Conservation (phyloP, 306 rosid genomes). For the Hippophae tibetana region DNA sequence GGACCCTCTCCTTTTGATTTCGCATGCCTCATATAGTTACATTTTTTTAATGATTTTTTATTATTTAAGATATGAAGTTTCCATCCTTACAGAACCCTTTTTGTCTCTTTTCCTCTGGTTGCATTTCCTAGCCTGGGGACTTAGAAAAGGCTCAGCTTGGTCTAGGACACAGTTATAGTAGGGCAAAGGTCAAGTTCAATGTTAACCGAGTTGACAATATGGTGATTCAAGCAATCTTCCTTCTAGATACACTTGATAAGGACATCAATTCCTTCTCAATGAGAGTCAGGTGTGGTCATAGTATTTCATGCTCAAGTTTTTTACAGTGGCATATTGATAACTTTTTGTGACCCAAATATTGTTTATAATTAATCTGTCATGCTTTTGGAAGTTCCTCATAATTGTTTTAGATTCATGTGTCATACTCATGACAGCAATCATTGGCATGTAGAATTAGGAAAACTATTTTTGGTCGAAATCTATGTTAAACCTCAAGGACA, state of each 20-base stretch:
- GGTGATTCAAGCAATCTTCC: conserved; percentile 98
- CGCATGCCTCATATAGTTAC: background rate
- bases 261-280: conserved; percentile 85
- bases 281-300: conserved; percentile 66
- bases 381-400: background rate
- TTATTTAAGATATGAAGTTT: background rate
- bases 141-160: conserved; percentile 91
- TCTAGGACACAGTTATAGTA: conserved; percentile 89
- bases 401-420: background rate
- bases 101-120: background rate
- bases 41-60: background rate
- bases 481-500: background rate
- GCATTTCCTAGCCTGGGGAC: conserved; percentile 56
- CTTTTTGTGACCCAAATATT: no score
- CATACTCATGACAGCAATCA: background rate
- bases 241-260: conserved; percentile 89
- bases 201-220: conserved; percentile 94
- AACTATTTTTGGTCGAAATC: background rate
- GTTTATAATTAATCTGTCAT: background rate
- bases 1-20: conserved; percentile 1
- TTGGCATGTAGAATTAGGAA: background rate
- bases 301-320: background rate
- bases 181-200: conserved; percentile 95
- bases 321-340: no score
- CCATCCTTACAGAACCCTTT: background rate